Conservation (phyloP, 2,329 filamentous ascomycete genomes). For the Fusarium kyushuense region DNA sequence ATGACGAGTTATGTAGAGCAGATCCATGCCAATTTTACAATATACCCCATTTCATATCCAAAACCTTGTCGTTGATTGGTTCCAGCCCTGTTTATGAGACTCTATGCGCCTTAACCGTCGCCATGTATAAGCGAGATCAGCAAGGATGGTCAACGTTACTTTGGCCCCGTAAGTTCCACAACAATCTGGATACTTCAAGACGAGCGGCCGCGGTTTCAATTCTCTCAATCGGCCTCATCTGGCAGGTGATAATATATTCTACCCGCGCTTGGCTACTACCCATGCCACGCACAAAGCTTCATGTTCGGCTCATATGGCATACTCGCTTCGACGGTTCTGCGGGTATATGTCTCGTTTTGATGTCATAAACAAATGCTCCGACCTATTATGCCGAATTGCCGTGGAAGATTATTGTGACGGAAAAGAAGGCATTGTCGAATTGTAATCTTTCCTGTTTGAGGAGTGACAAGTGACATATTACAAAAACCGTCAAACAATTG, state of each 20-base stretch:
- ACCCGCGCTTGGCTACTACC: neutral
- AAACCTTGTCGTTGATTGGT: neutral
- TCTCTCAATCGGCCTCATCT: neutral
- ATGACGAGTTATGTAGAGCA: neutral
- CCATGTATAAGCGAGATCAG: neutral
- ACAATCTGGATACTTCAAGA: neutral
- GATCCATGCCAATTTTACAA: neutral
- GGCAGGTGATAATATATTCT: neutral
- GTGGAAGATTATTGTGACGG: neutral
- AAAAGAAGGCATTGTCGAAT: neutral
- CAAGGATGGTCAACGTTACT: fast-evolving
- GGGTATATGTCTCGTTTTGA: neutral
- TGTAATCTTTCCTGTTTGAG: too few relatives aligned
- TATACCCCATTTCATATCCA: neutral
- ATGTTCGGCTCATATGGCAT: neutral
- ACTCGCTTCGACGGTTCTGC: neutral
- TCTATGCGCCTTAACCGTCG: neutral
- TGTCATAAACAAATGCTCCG: too few relatives aligned
- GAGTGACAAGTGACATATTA: too few relatives aligned
- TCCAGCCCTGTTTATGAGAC: neutral
- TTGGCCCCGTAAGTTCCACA: neutral
- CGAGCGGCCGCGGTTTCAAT: neutral
- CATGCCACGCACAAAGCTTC: neutral
- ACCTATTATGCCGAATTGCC: neutral
- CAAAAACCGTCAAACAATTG: too few relatives aligned